Evolutionary conservation across 441 rosid species (phyloP).

Genomic region (Breynia disticha): DNA sequence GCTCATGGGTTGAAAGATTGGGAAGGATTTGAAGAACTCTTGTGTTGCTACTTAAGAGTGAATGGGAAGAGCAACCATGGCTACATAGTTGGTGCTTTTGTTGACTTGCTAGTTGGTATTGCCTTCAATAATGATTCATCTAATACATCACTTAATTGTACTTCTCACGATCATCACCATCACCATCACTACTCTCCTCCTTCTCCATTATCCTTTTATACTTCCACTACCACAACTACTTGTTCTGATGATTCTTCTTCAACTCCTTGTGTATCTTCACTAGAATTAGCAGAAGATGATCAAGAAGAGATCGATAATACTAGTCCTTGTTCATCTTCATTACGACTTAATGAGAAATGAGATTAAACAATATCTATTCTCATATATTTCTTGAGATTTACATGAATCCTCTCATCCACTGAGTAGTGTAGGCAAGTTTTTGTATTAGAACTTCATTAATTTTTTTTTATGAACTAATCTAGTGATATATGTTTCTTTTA

Average conservation of each 20-base stretch:
- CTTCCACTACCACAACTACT: slow-evolving; percentile 24
- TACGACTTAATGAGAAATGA: slow-evolving; percentile 26
- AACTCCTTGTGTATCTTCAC: slow-evolving; percentile 23
- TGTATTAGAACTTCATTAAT: not conserved
- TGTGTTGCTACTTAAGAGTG: slow-evolving; percentile 48
- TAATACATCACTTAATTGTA: slow-evolving; percentile 6
- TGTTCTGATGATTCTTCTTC: slow-evolving; percentile 40
- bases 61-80: slow-evolving; percentile 56
- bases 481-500: no score
- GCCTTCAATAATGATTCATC: slow-evolving; percentile 7
- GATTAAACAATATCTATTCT: slow-evolving; percentile 12
- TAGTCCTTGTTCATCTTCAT: slow-evolving; percentile 23
- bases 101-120: slow-evolving; percentile 49
- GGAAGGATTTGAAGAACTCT: slow-evolving; percentile 52
- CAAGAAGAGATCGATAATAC: slow-evolving; percentile 3
- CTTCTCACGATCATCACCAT: not conserved
- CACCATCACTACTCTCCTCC: slow-evolving; percentile 20
- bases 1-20: slow-evolving; percentile 48
- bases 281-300: slow-evolving; percentile 17
- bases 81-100: slow-evolving; percentile 60
- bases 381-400: slow-evolving; percentile 8
- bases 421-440: no score
- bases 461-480: no score
- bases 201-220: slow-evolving; percentile 22
- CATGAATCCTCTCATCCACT: no score